Base-by-base conservation (phyloP, 352 stramenopile species). In the Phytophthora kernoviae region DNA sequence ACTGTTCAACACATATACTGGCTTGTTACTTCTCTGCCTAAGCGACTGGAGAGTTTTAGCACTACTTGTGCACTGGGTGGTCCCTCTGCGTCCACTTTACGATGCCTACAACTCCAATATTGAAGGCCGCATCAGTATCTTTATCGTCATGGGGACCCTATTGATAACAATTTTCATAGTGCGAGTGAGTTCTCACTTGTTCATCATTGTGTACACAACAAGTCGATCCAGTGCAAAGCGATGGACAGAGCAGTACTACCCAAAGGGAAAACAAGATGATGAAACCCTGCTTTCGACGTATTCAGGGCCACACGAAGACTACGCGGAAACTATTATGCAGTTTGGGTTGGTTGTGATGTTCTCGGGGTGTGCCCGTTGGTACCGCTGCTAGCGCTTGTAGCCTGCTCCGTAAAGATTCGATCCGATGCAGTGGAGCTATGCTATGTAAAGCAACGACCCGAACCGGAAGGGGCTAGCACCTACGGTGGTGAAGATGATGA, bases 261-360 rank as follows among this genome's bases (percentile, higher is more conserved):
- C 15, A 14, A 58, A 45, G 41, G 20, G 18, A 5, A 36, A 41
- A 18, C 27, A 54, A 22, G 44, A 62, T 17, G 59, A 72, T 0
- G 58, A 68, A 54, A 47, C 58, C 1, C 47, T 30, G 11, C 39
- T 81, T 5, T 54, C 58, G 1, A 30, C 47, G 7, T 81, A 80
- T 44, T 49, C 60, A 14, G 74, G 75, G 0, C 48, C 58, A 6
- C 55, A 76, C 36, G 69, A 76, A 43, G 73, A 76, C 33, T 87
- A 85, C 24, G 64, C 62, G 2, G 58, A 84, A 54, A 39, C 77
- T 27, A 44, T 82, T 12, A 53, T 77, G 15, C 70, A 85, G 48
- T 61, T 85, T 32, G 78, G 75, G 5, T 48, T 85, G 36, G 52
- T 85, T 3, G 51, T 69, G 17, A 75, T 75, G 58, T 84, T 87